Percentiles rank a stretch among this genome's conserved stretches.
Conservation (phyloP, 306 rosid species). For the Begonia loranthoides region DNA sequence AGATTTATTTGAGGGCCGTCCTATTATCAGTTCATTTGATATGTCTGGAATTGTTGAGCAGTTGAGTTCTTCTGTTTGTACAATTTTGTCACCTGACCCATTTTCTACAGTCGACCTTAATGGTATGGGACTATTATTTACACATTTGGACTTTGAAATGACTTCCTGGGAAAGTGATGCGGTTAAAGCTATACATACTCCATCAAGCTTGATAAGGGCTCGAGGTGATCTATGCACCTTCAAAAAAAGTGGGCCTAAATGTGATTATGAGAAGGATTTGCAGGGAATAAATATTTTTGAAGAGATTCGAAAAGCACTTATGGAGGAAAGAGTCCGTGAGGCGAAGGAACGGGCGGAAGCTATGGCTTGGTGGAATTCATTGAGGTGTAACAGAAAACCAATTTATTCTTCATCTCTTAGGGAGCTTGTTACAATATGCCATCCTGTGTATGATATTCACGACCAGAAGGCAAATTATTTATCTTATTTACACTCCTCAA, state of each 20-base stretch:
- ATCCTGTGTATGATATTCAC: constrained; percentile 64
- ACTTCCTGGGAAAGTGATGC: constrained; percentile 91
- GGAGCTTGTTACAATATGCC: constrained; percentile 62
- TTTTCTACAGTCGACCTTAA: constrained; percentile 61
- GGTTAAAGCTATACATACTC: constrained; percentile 64
- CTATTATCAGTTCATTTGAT: constrained; percentile 90
- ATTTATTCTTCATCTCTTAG: constrained; percentile 55
- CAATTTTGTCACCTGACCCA: constrained; percentile 38
- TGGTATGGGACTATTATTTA: constrained; percentile 71
- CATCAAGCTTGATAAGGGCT: constrained; percentile 53
- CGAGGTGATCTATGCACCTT: constrained; percentile 27
- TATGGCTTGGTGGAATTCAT: constrained; percentile 95
- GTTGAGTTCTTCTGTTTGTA: constrained; percentile 74
- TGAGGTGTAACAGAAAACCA: constrained; percentile 68
- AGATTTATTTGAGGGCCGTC: constrained; percentile 98
- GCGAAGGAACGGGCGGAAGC: constrained; percentile 72
- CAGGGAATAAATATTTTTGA: constrained; percentile 76
- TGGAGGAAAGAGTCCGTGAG: constrained; percentile 71
- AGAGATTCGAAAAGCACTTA: constrained; percentile 66
- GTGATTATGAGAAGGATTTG: constrained; percentile 31
- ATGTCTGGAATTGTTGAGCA: constrained; percentile 65
- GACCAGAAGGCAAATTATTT: constrained; percentile 49
- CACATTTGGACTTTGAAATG: constrained; percentile 78
- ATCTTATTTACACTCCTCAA: constrained; percentile 65
- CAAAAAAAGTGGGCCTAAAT: constrained; percentile 46